phyloP scores from a whole-genome alignment of 2,329 filamentous ascomycete species.

The Arthroderma sp. region DNA sequence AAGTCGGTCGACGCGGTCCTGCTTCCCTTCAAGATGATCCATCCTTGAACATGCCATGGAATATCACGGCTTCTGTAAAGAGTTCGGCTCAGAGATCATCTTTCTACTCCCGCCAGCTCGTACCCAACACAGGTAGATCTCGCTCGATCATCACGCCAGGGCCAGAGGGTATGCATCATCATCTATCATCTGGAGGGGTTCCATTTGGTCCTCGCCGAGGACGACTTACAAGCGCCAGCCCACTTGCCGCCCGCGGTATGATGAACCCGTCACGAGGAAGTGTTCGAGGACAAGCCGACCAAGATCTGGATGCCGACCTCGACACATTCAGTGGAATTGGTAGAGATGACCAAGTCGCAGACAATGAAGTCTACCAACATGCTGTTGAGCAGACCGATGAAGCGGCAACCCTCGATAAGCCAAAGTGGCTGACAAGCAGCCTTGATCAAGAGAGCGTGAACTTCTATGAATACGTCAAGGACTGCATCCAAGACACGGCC shows the following conservation, averaged over 20 bases:
- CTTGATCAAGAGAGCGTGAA: slow-evolving; percentile 49
- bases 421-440: slow-evolving; percentile 37
- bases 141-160: slow-evolving; percentile 13
- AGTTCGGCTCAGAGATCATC: slow-evolving; percentile 37
- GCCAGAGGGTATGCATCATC: slow-evolving; percentile 10
- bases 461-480: slow-evolving; percentile 48
- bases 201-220: slow-evolving; percentile 23
- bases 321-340: slow-evolving; percentile 7
- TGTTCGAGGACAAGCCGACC: background rate
- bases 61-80: slow-evolving; percentile 43
- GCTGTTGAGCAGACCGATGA: slow-evolving; percentile 13
- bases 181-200: background rate
- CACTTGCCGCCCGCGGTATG: slow-evolving; percentile 40
- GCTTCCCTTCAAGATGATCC: slow-evolving; percentile 55
- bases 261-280: background rate
- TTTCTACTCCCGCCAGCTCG: slow-evolving; percentile 17
- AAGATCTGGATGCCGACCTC: slow-evolving; percentile 10
- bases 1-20: slow-evolving; percentile 57
- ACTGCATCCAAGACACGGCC: slow-evolving; percentile 29
- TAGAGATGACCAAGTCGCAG: slow-evolving; percentile 18
- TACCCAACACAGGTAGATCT: slow-evolving; percentile 20
- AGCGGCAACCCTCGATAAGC: slow-evolving; percentile 14
- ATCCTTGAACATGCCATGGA: slow-evolving; percentile 57
- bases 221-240: slow-evolving; percentile 47
- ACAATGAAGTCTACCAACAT: slow-evolving; percentile 9